Base-by-base conservation (phyloP, 1,284 basidiomycete genomes). In the Blastosporella zonata region DNA sequence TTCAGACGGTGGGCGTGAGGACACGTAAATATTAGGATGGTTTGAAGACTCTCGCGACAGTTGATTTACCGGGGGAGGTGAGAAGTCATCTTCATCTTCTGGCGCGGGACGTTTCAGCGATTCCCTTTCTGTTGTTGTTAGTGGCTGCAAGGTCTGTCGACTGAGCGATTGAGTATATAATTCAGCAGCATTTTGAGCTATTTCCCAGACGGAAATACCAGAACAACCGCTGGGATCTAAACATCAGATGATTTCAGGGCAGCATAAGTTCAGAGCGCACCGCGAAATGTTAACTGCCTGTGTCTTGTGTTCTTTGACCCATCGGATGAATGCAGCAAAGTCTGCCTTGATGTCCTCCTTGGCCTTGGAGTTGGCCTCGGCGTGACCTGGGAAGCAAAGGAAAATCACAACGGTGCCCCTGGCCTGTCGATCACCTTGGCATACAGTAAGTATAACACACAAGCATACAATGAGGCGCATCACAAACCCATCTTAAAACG, bases 401-500 rank as follows among this genome's bases (percentile, higher is more conserved):
- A n/a, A 41, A 12, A 58, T 29, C 3, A 44, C 29, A 28, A 56
- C 46, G 2, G 39, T 34, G 18, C 57, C 57, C 12, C 12, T 13
- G 2, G 28, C 15, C 5, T 41, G 46, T 0, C 21, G 23, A 18
- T 48, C 45, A 34, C 55, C 57, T 58, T 27, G 43, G 18, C 12
- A 18, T 40, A 17, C 27, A n/a, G 8, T 42, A 3, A 51, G 31
- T 18, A 33, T 12, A 31, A 33, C n/a, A 18, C 31, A 27, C 17
- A 15, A 18, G 36, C 7, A 15, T 28, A 13, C 13, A 43, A 25
- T 31, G 13, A 27, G 18, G 15, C 13, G 17, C 2, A 38, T 28
- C 1, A 55, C 54, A 28, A 46, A 45, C 57, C 55, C 49, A 57
- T 52, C 33, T 45, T 41, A 25, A 55, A 57, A 15, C 28, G 41